A percentile compares a stretch with the other conserved stretches of the same genome.
These are phyloP conservation scores for Aureobasidium vineae DNA, from an alignment of 2,329 filamentous ascomycete genomes.

Conservation along the genomic window DNA sequence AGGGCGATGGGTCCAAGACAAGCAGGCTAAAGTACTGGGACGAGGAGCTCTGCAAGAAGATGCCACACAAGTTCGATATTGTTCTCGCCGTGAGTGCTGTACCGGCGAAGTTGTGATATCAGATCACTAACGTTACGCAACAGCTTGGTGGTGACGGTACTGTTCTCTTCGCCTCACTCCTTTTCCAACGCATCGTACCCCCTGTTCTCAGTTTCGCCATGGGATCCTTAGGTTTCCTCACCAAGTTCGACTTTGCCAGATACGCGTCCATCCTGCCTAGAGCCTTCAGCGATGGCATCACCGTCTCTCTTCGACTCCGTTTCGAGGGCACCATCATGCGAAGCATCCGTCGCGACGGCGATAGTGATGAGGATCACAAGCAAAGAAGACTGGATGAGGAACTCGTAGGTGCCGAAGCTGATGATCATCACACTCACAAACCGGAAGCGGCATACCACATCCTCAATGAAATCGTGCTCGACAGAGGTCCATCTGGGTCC, in stretches of 20 bases:
- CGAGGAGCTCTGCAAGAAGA: constrained; percentile 69
- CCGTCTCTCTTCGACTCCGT: constrained; percentile 78
- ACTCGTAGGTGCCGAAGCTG: constrained; percentile 78
- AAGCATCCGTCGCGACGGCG: constrained; percentile 53
- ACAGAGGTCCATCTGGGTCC: constrained; percentile 88
- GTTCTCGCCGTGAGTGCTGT: constrained; percentile 64
- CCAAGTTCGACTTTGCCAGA: constrained; percentile 87
- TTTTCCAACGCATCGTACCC: constrained; percentile 87
- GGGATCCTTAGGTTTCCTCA: constrained; percentile 80
- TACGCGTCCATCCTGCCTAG: constrained; percentile 67
- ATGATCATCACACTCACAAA: constrained; percentile 78
- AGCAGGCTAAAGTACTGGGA: constrained; percentile 78
- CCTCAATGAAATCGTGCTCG: constrained; percentile 94
- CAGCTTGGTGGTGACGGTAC: constrained; percentile 75
- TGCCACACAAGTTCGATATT: constrained; percentile 90
- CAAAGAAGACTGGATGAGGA: constrained; percentile 79
- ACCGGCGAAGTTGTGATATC: not conserved
- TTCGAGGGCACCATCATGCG: constrained; percentile 96
- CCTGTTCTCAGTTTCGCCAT: constrained; percentile 82
- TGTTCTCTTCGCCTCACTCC: constrained; percentile 83
- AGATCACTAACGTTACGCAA: not conserved
- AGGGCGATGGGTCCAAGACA: constrained; percentile 56
- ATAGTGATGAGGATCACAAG: constrained; percentile 36
- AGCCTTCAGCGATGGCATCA: constrained; percentile 79
- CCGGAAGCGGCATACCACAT: constrained; percentile 87